These are phyloP conservation scores for Strobilomyces dryophilus DNA, from an alignment of 768 basidiomycete genomes.

Conservation along the genomic window DNA sequence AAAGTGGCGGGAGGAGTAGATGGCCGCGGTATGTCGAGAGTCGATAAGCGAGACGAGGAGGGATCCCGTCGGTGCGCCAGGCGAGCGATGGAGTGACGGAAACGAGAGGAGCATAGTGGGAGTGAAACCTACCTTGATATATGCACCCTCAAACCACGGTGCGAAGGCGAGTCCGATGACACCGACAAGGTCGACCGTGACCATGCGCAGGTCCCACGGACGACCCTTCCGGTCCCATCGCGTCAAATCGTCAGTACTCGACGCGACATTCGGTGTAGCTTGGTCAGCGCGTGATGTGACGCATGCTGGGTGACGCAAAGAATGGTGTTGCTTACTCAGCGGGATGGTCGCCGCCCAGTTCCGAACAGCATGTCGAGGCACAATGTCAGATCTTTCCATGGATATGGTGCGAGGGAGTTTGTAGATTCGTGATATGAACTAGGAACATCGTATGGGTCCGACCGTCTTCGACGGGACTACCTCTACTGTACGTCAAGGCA, in stretches of 20 bases:
- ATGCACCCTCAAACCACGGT: background rate
- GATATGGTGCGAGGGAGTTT: no score
- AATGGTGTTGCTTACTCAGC: background rate
- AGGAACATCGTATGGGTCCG: no score
- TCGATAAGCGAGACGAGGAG: conserved; percentile 61
- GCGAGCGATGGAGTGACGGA: background rate
- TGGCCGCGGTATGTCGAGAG: conserved; percentile 66
- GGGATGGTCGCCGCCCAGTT: no score
- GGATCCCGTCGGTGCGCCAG: background rate
- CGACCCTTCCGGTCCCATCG: conserved; percentile 35
- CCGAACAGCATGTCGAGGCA: no score
- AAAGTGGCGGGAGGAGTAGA: conserved; percentile 31
- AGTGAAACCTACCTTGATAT: no score
- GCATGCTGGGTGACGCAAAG: conserved; percentile 32
- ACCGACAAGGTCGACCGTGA: conserved; percentile 36
- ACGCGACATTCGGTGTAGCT: conserved; percentile 60
- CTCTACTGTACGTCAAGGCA: no score
- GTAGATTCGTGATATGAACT: no score
- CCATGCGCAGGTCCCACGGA: conserved; percentile 30
- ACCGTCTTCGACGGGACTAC: no score
- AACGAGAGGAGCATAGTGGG: conserved; percentile 36
- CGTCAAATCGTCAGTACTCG: conserved; percentile 46
- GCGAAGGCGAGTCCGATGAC: background rate
- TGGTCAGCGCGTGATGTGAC: conserved; percentile 42
- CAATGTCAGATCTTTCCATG: no score